Conservation (phyloP, 1,284 basidiomycete species). For the Hemileia vastatrix region DNA sequence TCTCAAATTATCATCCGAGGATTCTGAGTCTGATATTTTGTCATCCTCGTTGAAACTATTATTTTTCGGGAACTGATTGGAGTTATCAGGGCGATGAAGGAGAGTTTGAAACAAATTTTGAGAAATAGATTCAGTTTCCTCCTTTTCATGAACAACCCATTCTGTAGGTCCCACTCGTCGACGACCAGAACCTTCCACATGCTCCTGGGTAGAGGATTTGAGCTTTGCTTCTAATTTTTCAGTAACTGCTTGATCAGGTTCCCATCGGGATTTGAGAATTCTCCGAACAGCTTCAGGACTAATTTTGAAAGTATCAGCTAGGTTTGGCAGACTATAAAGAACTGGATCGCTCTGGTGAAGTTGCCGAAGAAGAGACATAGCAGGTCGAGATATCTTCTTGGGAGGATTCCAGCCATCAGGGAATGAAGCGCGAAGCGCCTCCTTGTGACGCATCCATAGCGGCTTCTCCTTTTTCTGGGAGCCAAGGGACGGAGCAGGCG, state of each 20-base stretch:
- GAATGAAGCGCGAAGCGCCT: slow-evolving; percentile 55
- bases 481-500: too few species aligned
- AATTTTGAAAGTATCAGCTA: slow-evolving; percentile 69
- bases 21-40: too few species aligned
- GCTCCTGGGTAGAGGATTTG: background rate
- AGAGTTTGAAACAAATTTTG: slow-evolving; percentile 9
- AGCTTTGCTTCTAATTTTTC: background rate
- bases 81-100: too few species aligned
- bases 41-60: too few species aligned
- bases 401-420: slow-evolving; percentile 75
- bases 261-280: slow-evolving; percentile 72
- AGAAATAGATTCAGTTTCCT: slow-evolving; percentile 18
- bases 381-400: slow-evolving; percentile 74
- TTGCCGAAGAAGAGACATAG: slow-evolving; percentile 72
- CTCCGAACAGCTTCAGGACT: slow-evolving; percentile 75
- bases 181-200: slow-evolving; percentile 3
- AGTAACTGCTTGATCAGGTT: slow-evolving; percentile 47
- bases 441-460: slow-evolving; percentile 49
- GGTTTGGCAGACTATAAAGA: slow-evolving; percentile 58
- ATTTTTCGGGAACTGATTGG: too few species aligned
- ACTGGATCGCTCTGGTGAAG: slow-evolving; percentile 62
- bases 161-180: too few species aligned
- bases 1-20: too few species aligned
- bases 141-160: slow-evolving; percentile 18
- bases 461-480: slow-evolving; percentile 11